Conservation (phyloP, 108 stramenopile species). For the Pseudonitzschia pungens region DNA sequence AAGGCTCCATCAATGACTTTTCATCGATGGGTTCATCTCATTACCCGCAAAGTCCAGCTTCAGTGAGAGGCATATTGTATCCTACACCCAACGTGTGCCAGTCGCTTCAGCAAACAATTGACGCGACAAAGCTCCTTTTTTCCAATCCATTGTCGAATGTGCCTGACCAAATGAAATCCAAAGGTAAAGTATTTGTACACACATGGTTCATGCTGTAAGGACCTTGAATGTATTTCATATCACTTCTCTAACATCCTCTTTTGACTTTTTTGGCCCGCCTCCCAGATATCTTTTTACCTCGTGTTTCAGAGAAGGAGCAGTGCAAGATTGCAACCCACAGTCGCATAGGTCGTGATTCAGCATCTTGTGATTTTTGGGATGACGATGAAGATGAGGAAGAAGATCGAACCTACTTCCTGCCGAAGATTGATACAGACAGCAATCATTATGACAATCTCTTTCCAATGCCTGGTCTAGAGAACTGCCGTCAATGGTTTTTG, state of each 20-base stretch:
- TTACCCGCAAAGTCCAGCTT: constrained; percentile 25
- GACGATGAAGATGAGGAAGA: constrained; percentile 21
- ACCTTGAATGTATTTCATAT: too few species aligned
- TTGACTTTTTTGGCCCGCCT: not conserved
- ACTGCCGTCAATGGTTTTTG: constrained; percentile 60
- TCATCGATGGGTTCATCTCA: not conserved
- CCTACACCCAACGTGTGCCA: constrained; percentile 27
- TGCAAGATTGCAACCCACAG: constrained; percentile 50
- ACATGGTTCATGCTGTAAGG: not conserved
- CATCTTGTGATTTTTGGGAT: constrained; percentile 9
- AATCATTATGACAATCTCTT: constrained; percentile 16
- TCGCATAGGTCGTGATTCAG: constrained; percentile 43
- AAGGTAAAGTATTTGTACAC: constrained; percentile 3
- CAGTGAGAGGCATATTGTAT: constrained; percentile 14
- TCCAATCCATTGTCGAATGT: constrained; percentile 27
- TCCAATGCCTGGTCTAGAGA: constrained; percentile 1
- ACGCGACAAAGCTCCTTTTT: constrained; percentile 22
- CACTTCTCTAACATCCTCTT: constrained; percentile 5
- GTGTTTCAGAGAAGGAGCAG: not conserved
- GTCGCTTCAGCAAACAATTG: constrained; percentile 14
- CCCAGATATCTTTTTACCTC: constrained; percentile 3
- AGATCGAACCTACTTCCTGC: constrained; percentile 24
- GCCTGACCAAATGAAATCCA: constrained; percentile 15
- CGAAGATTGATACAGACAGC: constrained; percentile 13
- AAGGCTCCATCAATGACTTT: not conserved